phyloP scores from a whole-genome alignment of 2,329 filamentous ascomycete species.

The Xylariaceae sp. region DNA sequence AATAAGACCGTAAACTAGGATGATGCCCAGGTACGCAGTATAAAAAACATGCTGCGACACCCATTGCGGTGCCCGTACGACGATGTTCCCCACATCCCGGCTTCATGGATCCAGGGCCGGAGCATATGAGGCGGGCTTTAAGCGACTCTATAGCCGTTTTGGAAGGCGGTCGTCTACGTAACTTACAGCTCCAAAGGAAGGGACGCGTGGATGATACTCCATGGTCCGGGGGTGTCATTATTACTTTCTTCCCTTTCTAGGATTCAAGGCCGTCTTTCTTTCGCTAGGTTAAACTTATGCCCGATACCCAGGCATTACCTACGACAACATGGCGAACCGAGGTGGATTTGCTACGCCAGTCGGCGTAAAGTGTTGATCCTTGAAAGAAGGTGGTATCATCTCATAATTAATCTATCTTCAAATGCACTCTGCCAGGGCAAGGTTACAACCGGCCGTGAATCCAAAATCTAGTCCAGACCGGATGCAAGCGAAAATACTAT shows the following conservation, averaged over 20 bases:
- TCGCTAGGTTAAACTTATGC: slow-evolving; percentile 7
- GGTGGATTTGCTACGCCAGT: not conserved
- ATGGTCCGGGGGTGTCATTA: not conserved
- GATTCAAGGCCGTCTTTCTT: slow-evolving; percentile 1
- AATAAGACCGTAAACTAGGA: not conserved
- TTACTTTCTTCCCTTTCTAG: slow-evolving; percentile 12
- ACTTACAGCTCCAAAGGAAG: slow-evolving; percentile 6
- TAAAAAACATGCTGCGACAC: not conserved
- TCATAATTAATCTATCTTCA: slow-evolving; percentile 21
- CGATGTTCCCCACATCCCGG: not conserved
- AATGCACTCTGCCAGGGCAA: slow-evolving; percentile 12
- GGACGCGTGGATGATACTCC: slow-evolving; percentile 3
- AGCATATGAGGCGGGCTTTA: not conserved
- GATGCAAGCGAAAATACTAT: not conserved
- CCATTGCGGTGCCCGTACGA: not conserved
- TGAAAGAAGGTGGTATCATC: not conserved
- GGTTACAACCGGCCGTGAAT: slow-evolving; percentile 5
- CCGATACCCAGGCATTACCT: not conserved
- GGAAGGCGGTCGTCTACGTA: not conserved
- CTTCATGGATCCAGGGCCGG: not conserved
- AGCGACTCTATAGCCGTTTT: not conserved
- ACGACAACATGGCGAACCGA: too few species aligned
- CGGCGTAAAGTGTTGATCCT: not conserved
- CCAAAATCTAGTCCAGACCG: not conserved
- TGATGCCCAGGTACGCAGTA: too few species aligned